Conservation (phyloP, 2,329 filamentous ascomycete species). For the Paecilomyces sp. region DNA sequence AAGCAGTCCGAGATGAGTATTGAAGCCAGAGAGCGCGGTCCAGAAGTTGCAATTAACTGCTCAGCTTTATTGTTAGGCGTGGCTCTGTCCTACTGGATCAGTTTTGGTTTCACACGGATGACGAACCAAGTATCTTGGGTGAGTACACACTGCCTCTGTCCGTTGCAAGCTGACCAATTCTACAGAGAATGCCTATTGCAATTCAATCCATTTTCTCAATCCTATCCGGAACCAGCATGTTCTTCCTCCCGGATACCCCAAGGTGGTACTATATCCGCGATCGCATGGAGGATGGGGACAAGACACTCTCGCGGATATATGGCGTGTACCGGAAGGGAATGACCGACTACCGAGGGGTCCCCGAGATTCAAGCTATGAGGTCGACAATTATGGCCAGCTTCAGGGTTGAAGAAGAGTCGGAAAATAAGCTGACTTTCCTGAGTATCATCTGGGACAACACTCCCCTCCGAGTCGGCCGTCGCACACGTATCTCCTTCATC, state of each 20-base stretch:
- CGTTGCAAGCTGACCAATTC: too few relatives aligned
- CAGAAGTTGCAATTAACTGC: conserved; percentile 17
- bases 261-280: too few relatives aligned
- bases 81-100: conserved; percentile 18
- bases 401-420: too few relatives aligned
- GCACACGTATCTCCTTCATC: conserved; percentile 30
- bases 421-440: conserved; percentile 5
- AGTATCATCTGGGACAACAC: conserved; percentile 24
- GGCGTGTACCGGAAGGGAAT: too few relatives aligned
- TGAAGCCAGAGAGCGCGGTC: conserved; percentile 16
- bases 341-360: too few relatives aligned
- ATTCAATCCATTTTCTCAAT: conserved; percentile 24
- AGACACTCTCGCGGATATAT: too few relatives aligned
- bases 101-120: conserved; percentile 2
- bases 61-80: conserved; percentile 16
- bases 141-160: too few relatives aligned
- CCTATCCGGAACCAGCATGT: conserved; percentile 13
- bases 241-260: too few relatives aligned
- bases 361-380: too few relatives aligned
- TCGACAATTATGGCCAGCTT: too few relatives aligned
- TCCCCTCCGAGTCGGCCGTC: conserved; percentile 27
- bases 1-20: conserved; percentile 10
- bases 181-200: conserved; percentile 21
- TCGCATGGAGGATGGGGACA: too few relatives aligned
- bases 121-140: conserved; percentile 19